Evolutionary conservation across 2,329 filamentous ascomycete genomes (phyloP), one percentile per base, ranked within the genome.

Genomic region (Sclerotinia glacialis): DNA sequence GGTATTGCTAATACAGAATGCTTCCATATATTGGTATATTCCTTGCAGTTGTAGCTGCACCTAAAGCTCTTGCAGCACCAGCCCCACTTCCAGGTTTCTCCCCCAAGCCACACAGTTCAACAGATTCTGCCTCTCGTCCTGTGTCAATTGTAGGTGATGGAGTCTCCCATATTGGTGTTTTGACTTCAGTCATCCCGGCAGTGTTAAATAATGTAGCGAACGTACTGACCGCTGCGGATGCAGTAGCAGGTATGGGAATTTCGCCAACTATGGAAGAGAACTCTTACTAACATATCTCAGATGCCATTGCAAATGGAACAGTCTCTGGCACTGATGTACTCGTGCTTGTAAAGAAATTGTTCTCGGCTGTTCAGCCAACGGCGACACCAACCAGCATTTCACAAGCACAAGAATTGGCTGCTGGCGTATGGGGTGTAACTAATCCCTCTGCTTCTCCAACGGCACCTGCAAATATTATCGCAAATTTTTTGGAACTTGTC

Each of bases 361-460:
- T 67, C 53, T 65, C 68, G 54, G 67, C 70, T 18, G 72, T 72
- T n/a, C 68, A 70, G 21, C 70, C 76, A 18, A 73, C 74, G 7
- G 63, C 70, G 2, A 72, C 69, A 42, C 75, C 74, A n/a, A 71
- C 72, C 2, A 70, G 68, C 49, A 60, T 73, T 28, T 40, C 68
- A 23, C 63, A 73, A 37, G 72, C 73, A 5, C 67, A 65, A 16
- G 50, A 40, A 23, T 63, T 56, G 34, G 67, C 67, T 31, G 67
- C 63, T 44, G 50, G 14, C 28, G 61, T 66, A 14, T 68, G 49
- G 52, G 65, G 66, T 12, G 50, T 69, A 9, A 26, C 31, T 12
- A 49, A 44, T 55, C 42, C 66, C 12, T 52, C 34, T 47, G 37
- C 62, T 50, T n/a, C 68, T 28, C 68, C 62, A 65, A n/a, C 63